Conservation (phyloP, 129 eudicot species). For the Silybum marianum region DNA sequence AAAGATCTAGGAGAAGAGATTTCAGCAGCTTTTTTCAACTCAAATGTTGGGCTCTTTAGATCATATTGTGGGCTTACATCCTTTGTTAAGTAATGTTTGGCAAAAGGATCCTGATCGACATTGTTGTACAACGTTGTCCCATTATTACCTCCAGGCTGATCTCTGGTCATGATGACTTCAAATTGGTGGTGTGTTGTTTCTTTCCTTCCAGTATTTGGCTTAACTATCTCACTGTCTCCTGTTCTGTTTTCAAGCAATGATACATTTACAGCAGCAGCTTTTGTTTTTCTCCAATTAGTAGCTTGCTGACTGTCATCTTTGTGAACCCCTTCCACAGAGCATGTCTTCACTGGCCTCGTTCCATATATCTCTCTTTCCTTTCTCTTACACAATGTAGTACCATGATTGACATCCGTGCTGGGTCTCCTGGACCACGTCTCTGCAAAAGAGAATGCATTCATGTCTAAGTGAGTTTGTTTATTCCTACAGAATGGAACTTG, state of each 20-base stretch:
- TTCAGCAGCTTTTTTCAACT: constrained; percentile 37
- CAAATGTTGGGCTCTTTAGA: constrained; percentile 40
- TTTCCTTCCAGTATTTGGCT: constrained; percentile 36
- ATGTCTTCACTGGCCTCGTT: constrained; percentile 32
- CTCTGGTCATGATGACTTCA: constrained; percentile 25
- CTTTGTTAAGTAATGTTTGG: constrained; percentile 31
- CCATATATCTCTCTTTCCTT: constrained; percentile 37
- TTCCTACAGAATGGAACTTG: constrained; percentile 27
- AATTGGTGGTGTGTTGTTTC: constrained; percentile 21
- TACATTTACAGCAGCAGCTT: constrained; percentile 35
- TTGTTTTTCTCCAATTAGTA: constrained; percentile 37
- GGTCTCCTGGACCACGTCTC: constrained; percentile 44
- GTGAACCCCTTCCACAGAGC: constrained; percentile 16
- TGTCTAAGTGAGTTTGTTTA: constrained; percentile 38
- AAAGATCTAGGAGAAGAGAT: constrained; percentile 40
- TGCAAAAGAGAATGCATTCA: constrained; percentile 49
- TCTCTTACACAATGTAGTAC: constrained; percentile 39
- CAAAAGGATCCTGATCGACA: constrained; percentile 37
- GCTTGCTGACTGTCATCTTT: constrained; percentile 36
- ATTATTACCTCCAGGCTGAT: constrained; percentile 36
- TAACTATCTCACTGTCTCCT: constrained; percentile 25
- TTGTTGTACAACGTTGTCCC: constrained; percentile 26
- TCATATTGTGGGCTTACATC: constrained; percentile 32
- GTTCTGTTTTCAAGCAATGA: constrained; percentile 23
- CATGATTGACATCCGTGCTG: constrained; percentile 34